A percentile compares a stretch with the other conserved stretches of the same genome.
These are phyloP conservation scores for Fusarium sp. DNA, from an alignment of 2,329 filamentous ascomycete genomes.

Conservation along the genomic window DNA sequence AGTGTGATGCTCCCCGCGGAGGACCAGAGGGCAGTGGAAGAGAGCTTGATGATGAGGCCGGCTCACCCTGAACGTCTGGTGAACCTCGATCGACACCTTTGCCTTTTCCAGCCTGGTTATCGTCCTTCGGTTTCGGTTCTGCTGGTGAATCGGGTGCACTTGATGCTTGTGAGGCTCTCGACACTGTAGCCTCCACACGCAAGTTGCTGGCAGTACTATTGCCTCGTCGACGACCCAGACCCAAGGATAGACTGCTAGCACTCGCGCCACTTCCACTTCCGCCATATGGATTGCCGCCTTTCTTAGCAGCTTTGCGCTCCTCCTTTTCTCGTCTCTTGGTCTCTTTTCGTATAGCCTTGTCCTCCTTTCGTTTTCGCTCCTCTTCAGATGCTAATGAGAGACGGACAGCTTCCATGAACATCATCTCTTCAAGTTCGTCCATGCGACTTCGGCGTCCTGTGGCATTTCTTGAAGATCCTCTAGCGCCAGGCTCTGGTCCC, in stretches of 20 bases:
- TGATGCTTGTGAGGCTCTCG: conserved; percentile 57
- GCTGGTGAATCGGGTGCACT: conserved; percentile 45
- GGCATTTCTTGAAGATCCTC: conserved; percentile 40
- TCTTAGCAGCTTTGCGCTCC: conserved; percentile 83
- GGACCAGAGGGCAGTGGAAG: conserved; percentile 66
- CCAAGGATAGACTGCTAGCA: conserved; percentile 76
- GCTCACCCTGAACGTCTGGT: conserved; percentile 44
- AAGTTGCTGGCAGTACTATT: conserved; percentile 74
- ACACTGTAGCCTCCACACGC: conserved; percentile 68
- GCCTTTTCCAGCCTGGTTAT: conserved; percentile 69
- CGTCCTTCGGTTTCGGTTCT: conserved; percentile 52
- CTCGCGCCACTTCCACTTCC: conserved; percentile 63
- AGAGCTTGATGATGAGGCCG: conserved; percentile 56
- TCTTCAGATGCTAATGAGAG: conserved; percentile 93
- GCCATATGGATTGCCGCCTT: conserved; percentile 59
- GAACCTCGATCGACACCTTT: conserved; percentile 75
- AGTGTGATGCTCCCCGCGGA: conserved; percentile 75
- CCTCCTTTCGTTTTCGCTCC: conserved; percentile 87
- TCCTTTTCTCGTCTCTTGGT: conserved; percentile 90
- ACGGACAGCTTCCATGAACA: conserved; percentile 97
- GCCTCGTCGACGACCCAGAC: conserved; percentile 70
- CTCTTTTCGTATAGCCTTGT: conserved; percentile 72
- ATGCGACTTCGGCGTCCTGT: conserved; percentile 68
- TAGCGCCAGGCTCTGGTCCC: conserved; percentile 44
- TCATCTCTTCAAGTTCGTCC: conserved; percentile 95